Conservation (phyloP, 495 filamentous ascomycete species). For the Neurospora sp. region DNA sequence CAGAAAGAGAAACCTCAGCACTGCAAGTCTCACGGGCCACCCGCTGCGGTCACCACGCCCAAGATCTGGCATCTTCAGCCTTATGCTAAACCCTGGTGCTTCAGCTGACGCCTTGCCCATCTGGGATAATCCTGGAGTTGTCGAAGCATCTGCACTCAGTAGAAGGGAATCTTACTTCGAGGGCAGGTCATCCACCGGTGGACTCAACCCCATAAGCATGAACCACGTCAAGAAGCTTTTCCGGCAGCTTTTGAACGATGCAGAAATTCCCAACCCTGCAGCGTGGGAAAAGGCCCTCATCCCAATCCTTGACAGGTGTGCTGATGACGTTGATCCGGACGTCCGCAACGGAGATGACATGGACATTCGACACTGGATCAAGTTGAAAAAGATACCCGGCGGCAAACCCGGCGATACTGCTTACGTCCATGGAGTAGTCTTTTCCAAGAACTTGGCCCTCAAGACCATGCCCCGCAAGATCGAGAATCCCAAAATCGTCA, state of each 20-base stretch:
- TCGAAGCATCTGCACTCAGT: conserved; percentile 50
- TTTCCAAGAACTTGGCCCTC: conserved; percentile 90
- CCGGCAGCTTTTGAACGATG: conserved; percentile 70
- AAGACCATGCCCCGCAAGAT: conserved; percentile 93
- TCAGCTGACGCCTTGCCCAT: conserved; percentile 33
- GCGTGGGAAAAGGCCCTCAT: conserved; percentile 89
- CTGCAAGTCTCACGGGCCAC: conserved; percentile 56
- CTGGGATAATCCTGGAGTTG: conserved; percentile 23
- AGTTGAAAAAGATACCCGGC: conserved; percentile 90
- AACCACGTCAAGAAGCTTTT: conserved; percentile 81
- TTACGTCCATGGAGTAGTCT: conserved; percentile 92
- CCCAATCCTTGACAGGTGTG: conserved; percentile 83
- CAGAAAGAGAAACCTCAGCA: conserved; percentile 68
- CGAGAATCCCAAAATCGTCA: conserved; percentile 72
- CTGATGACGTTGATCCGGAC: conserved; percentile 90
- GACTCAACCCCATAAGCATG: conserved; percentile 77
- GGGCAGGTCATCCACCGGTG: conserved; percentile 58
- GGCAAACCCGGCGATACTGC: conserved; percentile 82
- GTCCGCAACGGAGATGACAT: conserved; percentile 84
- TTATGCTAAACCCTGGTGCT: conserved; percentile 19
- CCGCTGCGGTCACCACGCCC: conserved; percentile 57
- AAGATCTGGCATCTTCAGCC: conserved; percentile 31
- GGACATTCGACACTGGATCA: conserved; percentile 97
- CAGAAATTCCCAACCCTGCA: conserved; percentile 54
- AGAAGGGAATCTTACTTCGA: conserved; percentile 83